Conservation (phyloP, 2,329 filamentous ascomycete species). For the Apiospora arundinis region DNA sequence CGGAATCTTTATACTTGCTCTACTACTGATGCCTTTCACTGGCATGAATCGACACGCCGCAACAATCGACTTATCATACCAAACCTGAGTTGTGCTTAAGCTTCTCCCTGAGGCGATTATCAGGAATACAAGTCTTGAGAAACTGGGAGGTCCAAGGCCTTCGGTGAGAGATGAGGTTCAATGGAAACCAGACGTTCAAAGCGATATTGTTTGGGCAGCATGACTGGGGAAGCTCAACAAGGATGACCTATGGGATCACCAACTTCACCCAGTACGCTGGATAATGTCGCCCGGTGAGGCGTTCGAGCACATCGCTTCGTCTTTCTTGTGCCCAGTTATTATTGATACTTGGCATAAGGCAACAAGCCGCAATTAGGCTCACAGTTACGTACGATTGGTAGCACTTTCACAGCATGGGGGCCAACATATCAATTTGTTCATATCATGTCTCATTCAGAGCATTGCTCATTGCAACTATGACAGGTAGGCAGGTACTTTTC, state of each 20-base stretch:
- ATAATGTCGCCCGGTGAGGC: not conserved
- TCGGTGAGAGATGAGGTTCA: no score
- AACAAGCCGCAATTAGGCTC: not conserved
- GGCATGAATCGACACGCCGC: no score
- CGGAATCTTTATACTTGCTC: no score
- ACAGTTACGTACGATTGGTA: not conserved
- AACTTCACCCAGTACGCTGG: not conserved
- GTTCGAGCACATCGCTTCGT: not conserved
- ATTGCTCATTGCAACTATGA: constrained; percentile 14
- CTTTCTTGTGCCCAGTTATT: not conserved
- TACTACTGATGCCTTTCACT: no score
- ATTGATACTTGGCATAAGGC: not conserved
- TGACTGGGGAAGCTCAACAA: no score
- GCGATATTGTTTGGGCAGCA: no score
- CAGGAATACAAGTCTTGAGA: no score
- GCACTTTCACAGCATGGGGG: not conserved
- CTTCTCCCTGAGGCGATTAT: no score
- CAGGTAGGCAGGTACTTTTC: constrained; percentile 15
- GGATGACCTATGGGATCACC: no score
- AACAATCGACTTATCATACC: not conserved
- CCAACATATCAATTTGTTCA: not conserved
- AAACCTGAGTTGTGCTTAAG: no score
- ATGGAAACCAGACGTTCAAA: no score
- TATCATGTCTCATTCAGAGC: constrained; percentile 18
- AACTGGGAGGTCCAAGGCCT: no score